Conservation (phyloP, 768 basidiomycete species). For the Astraeus odoratus region DNA sequence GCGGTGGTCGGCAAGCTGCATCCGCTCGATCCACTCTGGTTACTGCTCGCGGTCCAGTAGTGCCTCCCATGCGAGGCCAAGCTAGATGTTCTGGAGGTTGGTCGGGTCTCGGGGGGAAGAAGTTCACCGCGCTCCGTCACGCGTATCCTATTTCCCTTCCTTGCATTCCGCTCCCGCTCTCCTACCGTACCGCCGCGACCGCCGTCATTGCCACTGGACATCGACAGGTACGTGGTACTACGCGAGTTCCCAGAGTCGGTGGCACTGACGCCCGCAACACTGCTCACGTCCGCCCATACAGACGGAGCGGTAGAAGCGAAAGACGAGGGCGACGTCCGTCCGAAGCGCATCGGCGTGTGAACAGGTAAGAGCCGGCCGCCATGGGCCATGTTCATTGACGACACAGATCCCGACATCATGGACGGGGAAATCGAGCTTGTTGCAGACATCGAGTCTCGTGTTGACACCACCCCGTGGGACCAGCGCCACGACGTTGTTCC, state of each 20-base stretch:
- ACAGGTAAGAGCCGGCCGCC: neutral
- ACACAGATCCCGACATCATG: neutral
- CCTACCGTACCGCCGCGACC: neutral
- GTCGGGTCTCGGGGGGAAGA: neutral
- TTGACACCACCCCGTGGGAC: too few relatives aligned
- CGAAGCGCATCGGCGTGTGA: too few relatives aligned
- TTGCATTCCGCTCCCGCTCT: too few relatives aligned
- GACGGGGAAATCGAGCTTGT: slow-evolving; percentile 13
- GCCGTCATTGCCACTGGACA: slow-evolving; percentile 15
- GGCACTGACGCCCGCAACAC: neutral
- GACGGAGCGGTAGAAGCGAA: neutral
- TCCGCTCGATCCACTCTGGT: slow-evolving; percentile 2
- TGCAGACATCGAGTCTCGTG: slow-evolving; percentile 13
- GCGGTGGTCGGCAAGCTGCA: slow-evolving; percentile 1
- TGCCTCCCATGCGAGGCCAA: slow-evolving; percentile 9
- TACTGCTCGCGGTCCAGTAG: slow-evolving; percentile 12
- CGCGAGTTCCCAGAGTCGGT: slow-evolving; percentile 5
- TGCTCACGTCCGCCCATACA: neutral
- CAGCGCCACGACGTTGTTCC: slow-evolving; percentile 23
- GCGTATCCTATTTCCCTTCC: slow-evolving; percentile 2
- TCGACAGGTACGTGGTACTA: slow-evolving; percentile 21
- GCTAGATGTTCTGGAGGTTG: slow-evolving; percentile 1
- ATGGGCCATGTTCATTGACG: too few relatives aligned
- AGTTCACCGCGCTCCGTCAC: slow-evolving; percentile 27
- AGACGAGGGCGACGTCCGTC: neutral